Percentiles rank a stretch among this genome's conserved stretches.
These are phyloP conservation scores for Phytophthora sojae DNA, from an alignment of 352 stramenopile species.

Conservation along the genomic window DNA sequence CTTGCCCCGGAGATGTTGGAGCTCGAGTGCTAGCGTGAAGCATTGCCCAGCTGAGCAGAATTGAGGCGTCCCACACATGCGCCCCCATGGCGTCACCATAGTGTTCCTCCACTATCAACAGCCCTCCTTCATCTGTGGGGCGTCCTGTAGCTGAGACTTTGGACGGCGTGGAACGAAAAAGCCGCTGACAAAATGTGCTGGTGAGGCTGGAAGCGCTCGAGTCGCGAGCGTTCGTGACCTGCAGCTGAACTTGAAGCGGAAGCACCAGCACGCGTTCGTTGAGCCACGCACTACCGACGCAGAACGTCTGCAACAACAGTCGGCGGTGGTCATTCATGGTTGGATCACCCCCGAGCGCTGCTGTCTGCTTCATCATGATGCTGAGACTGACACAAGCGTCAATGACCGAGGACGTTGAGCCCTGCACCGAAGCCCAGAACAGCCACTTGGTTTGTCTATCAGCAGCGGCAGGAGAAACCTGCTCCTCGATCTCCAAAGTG, in stretches of 20 bases:
- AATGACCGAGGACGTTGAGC: background rate
- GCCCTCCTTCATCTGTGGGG: background rate
- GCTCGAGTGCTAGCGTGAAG: slow-evolving; percentile 9
- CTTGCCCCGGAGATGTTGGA: background rate
- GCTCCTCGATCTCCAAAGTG: slow-evolving; percentile 17
- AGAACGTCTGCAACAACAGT: slow-evolving; percentile 44
- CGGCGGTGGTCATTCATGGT: slow-evolving; percentile 6
- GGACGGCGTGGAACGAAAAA: slow-evolving; percentile 1
- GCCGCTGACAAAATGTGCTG: slow-evolving; percentile 21
- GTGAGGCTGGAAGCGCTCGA: background rate
- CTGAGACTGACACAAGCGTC: slow-evolving; percentile 6
- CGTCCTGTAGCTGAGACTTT: background rate
- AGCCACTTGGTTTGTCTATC: slow-evolving; percentile 16
- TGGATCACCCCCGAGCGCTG: background rate
- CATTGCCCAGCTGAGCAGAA: slow-evolving; percentile 58
- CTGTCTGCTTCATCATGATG: slow-evolving; percentile 13
- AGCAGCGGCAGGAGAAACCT: background rate
- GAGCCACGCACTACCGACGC: slow-evolving; percentile 41
- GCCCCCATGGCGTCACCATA: slow-evolving; percentile 75
- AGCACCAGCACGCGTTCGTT: slow-evolving; percentile 43
- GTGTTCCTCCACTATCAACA: slow-evolving; percentile 58
- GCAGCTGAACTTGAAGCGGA: slow-evolving; percentile 35
- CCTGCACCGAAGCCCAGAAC: slow-evolving; percentile 4
- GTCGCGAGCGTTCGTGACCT: background rate
- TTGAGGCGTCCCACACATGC: slow-evolving; percentile 73